Evolutionary conservation across 495 filamentous ascomycete species (phyloP).

Genomic region (Aspergillus ellipticus): DNA sequence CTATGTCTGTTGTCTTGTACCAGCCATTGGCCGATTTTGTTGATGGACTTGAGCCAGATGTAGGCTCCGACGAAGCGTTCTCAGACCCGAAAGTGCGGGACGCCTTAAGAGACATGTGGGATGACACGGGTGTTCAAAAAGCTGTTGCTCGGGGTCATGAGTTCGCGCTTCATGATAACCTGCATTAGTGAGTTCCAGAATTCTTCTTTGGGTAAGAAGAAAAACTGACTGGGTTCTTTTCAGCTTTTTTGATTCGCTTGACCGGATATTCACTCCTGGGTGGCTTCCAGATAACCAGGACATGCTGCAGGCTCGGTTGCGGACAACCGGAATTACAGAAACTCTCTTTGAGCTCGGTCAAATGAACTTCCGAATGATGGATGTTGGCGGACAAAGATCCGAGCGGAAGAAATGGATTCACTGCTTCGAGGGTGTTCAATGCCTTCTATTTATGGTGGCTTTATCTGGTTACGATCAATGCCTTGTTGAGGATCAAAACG

Average conservation of each 20-base stretch:
- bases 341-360: conserved; percentile 92
- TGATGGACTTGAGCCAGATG: conserved; percentile 60
- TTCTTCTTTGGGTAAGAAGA: not conserved
- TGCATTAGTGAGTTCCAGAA: conserved; percentile 71
- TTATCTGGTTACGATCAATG: conserved; percentile 97
- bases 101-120: conserved; percentile 83
- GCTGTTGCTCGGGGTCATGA: conserved; percentile 89
- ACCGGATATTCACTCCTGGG: conserved; percentile 79
- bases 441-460: conserved; percentile 89
- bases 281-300: conserved; percentile 98
- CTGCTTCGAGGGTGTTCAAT: conserved; percentile 96
- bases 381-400: conserved; percentile 94
- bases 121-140: conserved; percentile 75
- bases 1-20: conserved; percentile 14
- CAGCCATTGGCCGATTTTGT: conserved; percentile 33
- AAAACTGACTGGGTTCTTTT: conserved; percentile 6
- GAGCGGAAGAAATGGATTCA: conserved; percentile 99
- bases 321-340: conserved; percentile 96
- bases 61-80: conserved; percentile 70
- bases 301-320: conserved; percentile 83
- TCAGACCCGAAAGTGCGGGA: conserved; percentile 60
- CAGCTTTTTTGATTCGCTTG: conserved; percentile 89
- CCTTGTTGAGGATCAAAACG: conserved; percentile 94
- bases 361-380: conserved; percentile 98
- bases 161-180: conserved; percentile 92